These are phyloP conservation scores for Cryptococcus amylolentus DNA, from an alignment of 1,284 basidiomycete species.

Conservation along the genomic window DNA sequence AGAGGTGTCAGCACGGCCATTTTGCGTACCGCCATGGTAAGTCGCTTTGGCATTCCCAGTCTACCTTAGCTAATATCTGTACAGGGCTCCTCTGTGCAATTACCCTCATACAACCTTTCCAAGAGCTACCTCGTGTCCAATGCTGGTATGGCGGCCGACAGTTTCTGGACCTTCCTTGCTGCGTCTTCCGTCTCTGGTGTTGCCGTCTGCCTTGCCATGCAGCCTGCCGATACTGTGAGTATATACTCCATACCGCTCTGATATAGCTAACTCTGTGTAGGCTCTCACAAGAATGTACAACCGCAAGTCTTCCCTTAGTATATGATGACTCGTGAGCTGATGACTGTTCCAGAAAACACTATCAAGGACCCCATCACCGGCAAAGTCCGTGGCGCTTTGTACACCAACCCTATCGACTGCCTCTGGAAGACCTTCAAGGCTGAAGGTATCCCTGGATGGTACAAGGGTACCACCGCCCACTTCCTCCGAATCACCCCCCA, in stretches of 20 bases:
- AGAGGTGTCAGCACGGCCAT: constrained; percentile 93
- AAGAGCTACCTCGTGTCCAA: constrained; percentile 67
- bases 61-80: background rate
- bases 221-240: constrained; percentile 52
- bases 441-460: constrained; percentile 87
- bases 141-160: constrained; percentile 66
- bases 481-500: constrained; percentile 88
- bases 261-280: constrained; percentile 46
- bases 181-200: constrained; percentile 85
- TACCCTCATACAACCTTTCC: constrained; percentile 92
- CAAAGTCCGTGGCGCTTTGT: constrained; percentile 69
- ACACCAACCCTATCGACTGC: constrained; percentile 90
- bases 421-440: constrained; percentile 90
- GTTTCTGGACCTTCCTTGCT: constrained; percentile 79
- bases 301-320: constrained; percentile 49
- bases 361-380: constrained; percentile 65
- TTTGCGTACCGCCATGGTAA: constrained; percentile 82
- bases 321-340: background rate
- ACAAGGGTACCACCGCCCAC: constrained; percentile 91
- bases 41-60: constrained; percentile 38
- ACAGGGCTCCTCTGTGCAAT: constrained; percentile 68
- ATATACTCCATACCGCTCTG: background rate
- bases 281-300: constrained; percentile 95
- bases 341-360: constrained; percentile 60
- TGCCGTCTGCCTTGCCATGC: constrained; percentile 89